Evolutionary conservation across 495 filamentous ascomycete species (phyloP).

Genomic region (Daldinia caldariorum): DNA sequence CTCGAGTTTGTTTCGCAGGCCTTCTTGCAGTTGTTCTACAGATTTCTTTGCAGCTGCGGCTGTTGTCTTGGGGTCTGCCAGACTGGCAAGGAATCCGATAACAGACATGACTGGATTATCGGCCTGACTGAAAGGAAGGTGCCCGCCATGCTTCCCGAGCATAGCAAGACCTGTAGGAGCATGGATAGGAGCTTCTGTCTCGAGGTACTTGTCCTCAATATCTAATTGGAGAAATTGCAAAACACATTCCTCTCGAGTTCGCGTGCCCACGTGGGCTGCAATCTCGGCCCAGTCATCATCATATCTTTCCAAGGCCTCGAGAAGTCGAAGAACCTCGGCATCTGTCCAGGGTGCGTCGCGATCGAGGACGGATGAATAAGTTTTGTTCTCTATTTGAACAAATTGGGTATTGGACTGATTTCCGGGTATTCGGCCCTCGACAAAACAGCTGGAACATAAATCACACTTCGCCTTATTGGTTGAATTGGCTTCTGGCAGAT

Average conservation of each 20-base stretch:
- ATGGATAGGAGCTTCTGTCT: constrained; percentile 72
- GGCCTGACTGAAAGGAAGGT: constrained; percentile 83
- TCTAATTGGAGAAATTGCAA: constrained; percentile 92
- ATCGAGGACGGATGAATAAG: constrained; percentile 76
- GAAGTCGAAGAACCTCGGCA: constrained; percentile 80
- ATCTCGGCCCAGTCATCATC: constrained; percentile 97
- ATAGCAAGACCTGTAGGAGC: constrained; percentile 68
- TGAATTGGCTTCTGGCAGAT: constrained; percentile 71
- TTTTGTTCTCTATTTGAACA: constrained; percentile 86
- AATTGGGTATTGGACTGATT: constrained; percentile 79
- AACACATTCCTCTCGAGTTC: constrained; percentile 95
- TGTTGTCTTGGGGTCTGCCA: constrained; percentile 86
- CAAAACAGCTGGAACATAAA: constrained; percentile 87
- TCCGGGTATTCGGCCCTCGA: constrained; percentile 79
- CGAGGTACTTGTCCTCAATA: constrained; percentile 89
- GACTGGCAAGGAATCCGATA: constrained; percentile 87
- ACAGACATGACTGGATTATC: constrained; percentile 98
- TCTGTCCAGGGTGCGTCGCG: constrained; percentile 90
- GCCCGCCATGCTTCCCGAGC: constrained; percentile 70
- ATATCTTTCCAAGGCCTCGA: constrained; percentile 89
- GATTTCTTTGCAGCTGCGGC: constrained; percentile 88
- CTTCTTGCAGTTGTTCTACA: constrained; percentile 82
- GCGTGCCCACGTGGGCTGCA: constrained; percentile 86
- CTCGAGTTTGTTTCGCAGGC: constrained; percentile 77
- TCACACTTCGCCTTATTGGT: constrained; percentile 77